These are phyloP conservation scores for Phaeosphaeria sp. DNA, from an alignment of 2,329 filamentous ascomycete genomes.

Conservation along the genomic window DNA sequence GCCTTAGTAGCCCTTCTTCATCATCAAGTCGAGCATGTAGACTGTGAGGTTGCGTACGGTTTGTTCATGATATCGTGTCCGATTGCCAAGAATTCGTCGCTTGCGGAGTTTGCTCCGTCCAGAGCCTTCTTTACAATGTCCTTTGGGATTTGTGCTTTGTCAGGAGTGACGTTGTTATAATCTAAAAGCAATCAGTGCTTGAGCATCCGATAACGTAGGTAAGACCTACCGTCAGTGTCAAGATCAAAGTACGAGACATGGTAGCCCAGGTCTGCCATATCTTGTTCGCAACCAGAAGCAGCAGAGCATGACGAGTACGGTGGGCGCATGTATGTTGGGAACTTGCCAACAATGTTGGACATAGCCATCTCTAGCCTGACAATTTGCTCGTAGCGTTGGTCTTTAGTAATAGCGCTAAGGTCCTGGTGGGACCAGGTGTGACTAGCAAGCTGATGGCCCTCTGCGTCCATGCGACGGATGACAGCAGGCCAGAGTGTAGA, in stretches of 20 bases:
- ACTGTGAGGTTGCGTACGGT: conserved; percentile 52
- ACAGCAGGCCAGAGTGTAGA: conserved; percentile 53
- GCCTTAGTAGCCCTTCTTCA: conserved; percentile 47
- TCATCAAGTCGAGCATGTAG: conserved; percentile 50
- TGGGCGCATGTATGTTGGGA: conserved; percentile 62
- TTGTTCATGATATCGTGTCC: conserved; percentile 57
- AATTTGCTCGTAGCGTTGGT: conserved; percentile 57
- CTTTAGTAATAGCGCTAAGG: conserved; percentile 52
- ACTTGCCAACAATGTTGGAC: conserved; percentile 60
- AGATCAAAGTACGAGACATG: conserved; percentile 67
- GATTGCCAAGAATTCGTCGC: conserved; percentile 58
- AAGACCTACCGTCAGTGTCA: conserved; percentile 55
- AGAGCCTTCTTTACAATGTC: conserved; percentile 52
- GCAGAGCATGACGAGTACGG: conserved; percentile 55
- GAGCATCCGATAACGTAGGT: background rate
- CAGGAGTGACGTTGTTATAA: conserved; percentile 41
- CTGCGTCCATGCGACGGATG: conserved; percentile 60
- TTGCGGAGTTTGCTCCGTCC: conserved; percentile 25
- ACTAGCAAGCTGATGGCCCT: conserved; percentile 67
- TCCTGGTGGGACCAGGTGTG: conserved; percentile 65
- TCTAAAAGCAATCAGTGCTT: conserved; percentile 17
- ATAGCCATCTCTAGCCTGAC: conserved; percentile 62
- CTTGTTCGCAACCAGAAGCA: conserved; percentile 45
- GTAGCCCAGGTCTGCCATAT: conserved; percentile 58
- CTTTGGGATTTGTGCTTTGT: conserved; percentile 43